These are phyloP conservation scores for Ophiostoma perfectum DNA, from an alignment of 2,329 filamentous ascomycete species.

Conservation along the genomic window DNA sequence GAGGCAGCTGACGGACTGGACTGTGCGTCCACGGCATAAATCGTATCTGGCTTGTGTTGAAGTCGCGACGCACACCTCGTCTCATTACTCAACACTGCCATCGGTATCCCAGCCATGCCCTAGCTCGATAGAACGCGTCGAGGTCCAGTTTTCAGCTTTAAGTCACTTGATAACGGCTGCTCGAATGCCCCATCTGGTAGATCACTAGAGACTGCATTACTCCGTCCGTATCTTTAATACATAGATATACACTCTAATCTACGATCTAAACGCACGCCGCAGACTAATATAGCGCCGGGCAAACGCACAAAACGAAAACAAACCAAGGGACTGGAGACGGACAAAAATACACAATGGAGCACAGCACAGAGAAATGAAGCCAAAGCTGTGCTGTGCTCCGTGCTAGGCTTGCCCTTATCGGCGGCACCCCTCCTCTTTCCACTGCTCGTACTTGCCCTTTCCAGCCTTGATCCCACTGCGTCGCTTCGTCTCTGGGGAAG, in stretches of 20 bases:
- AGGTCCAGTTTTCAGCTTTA: not conserved
- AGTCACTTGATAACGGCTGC: not conserved
- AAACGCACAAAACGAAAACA: constrained; percentile 13
- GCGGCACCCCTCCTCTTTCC: not conserved
- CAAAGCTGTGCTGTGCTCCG: constrained; percentile 2
- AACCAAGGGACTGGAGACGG: not conserved
- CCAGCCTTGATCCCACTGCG: not conserved
- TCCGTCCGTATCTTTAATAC: not conserved
- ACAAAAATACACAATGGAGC: constrained; percentile 6
- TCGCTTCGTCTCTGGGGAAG: constrained; percentile 1
- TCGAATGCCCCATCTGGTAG: not conserved
- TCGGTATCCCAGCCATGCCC: not conserved
- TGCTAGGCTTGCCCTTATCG: constrained; percentile 13
- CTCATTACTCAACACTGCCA: not conserved
- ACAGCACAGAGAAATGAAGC: not conserved
- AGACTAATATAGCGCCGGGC: constrained; percentile 9
- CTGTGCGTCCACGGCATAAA: too few species aligned
- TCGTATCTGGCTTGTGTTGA: not conserved
- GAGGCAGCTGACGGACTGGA: too few species aligned
- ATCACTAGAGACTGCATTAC: not conserved
- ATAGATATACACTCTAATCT: constrained; percentile 8
- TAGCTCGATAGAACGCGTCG: not conserved
- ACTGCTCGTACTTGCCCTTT: not conserved
- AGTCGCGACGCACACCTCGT: not conserved
- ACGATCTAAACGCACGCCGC: constrained; percentile 1